Evolutionary conservation across 257 asterid species (phyloP), one percentile per base, ranked within the genome.

Genomic region (Capsicum baccatum): DNA sequence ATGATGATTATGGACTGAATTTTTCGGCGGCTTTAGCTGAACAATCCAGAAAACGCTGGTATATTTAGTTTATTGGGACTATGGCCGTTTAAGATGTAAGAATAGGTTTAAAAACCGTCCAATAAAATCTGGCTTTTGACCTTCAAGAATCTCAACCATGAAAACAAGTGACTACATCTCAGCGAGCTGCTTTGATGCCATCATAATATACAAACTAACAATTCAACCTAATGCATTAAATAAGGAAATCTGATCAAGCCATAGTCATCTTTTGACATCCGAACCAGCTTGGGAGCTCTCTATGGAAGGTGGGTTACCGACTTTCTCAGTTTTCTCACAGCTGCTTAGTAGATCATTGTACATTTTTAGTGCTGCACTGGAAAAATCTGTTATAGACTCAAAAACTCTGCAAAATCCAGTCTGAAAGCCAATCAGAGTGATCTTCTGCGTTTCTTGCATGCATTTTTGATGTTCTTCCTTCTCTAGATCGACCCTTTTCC

Each of bases 111-210:
- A 26, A 15, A 78, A 78, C 82, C 15, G 26, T 33, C 66, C 66
- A 33, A 54, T 58, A 19, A 84, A 67, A 66, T 82, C 60, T 74
- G 54, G 80, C 66, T 64, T 54, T 9, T 74, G 19, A 84, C 83
- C 35, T 56, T 64, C 74, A 82, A 67, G 68, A 62, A 82, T 86
- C 88, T 78, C 86, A 81, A 57, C 60, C 63, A 62, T 66, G 71
- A 79, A 79, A 52, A 81, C 79, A 80, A 52, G 68, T 66, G 82
- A 69, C 54, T 58, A 84, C 66, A 92, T 88, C 97, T 91, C 95
- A 92, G 98, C 95, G 89, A 92, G 98, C 82, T 91, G 95, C 99
- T 94, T 94, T 64, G 92, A 78, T 33, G 82, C 87, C 94, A 85
- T 79, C 83, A 66, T 90, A 67, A 88, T 89, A 85, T 89, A 90